Evolutionary conservation across 73 alveolate species (phyloP), one percentile per base, ranked within the genome.

Genomic region (Stentor roeselii): DNA sequence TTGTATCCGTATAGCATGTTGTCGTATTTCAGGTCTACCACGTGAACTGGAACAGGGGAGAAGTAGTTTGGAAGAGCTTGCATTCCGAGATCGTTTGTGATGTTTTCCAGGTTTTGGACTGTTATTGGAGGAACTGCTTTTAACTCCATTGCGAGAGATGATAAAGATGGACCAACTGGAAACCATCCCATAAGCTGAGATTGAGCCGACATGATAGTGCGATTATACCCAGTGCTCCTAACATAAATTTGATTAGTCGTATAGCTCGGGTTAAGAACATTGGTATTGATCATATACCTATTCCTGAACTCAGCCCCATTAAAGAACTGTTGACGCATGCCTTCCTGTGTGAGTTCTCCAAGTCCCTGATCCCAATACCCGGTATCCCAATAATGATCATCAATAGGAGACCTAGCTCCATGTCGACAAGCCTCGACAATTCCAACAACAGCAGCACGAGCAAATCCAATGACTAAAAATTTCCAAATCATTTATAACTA

Each of bases 41-140:
- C 80, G 39, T 76, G 86, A 76, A 76, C 34, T 0, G 84, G 84
- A 39, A 76, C 74, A 36, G 74, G 2, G n/a, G 32, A 38, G 2
- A 37, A 76, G 14, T 21, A 21, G 34, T 76, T 39, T 27, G 84
- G 84, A 21, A 76, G 84, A 3, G 84, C 84, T 21, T 76, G n/a
- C 6, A 41, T 21, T 34, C 74, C 75, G n/a, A 76, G 74, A 1
- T 39, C 78, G 32, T 15, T n/a, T 76, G 14, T 32, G 1, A 39
- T 76, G 14, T 34, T 39, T 34, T 76, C 67, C 39, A 76, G 39
- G 3, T 76, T 41, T 0, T 21, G 6, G 36, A 39, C 30, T 36
- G n/a, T n/a, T n/a, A 39, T 36, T 27, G 84, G 84, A 76, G 84
- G 84, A 41, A 76, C 84, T 1, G 84, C 74, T 39, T 76, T 76